Conservation (phyloP, 1,139 yeast genomes). For the Candida sp. region DNA sequence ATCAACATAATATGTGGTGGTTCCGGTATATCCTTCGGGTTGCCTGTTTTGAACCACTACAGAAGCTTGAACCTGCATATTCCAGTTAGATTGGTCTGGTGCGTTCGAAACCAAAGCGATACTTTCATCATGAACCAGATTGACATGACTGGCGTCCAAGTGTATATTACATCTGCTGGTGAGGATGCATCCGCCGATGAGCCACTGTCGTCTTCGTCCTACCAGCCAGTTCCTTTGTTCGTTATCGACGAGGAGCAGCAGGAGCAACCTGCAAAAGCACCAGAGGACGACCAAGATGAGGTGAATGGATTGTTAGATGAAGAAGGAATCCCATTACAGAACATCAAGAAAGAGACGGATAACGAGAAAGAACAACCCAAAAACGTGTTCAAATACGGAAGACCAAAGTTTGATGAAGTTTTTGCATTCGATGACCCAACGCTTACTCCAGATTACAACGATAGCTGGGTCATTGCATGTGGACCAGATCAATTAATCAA, state of each 20-base stretch:
- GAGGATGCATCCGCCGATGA: conserved; percentile 7
- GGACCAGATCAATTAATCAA: conserved; percentile 62
- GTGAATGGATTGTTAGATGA: conserved; percentile 22
- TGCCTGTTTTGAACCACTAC: conserved; percentile 57
- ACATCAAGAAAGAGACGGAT: conserved; percentile 10
- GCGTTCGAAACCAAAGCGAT: conserved; percentile 37
- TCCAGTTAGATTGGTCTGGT: conserved; percentile 51
- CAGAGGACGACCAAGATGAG: conserved; percentile 6
- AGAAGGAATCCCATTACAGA: neutral
- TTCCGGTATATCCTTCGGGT: conserved; percentile 79
- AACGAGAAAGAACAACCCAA: conserved; percentile 16
- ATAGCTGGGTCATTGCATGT: conserved; percentile 68
- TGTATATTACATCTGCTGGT: conserved; percentile 19
- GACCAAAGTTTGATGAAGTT: conserved; percentile 45
- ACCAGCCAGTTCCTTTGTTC: conserved; percentile 13
- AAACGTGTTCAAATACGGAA: conserved; percentile 21
- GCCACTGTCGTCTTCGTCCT: conserved; percentile 2
- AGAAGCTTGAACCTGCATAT: conserved; percentile 11
- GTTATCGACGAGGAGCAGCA: conserved; percentile 12
- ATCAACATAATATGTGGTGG: conserved; percentile 81
- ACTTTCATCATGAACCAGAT: conserved; percentile 21
- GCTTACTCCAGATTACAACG: conserved; percentile 28
- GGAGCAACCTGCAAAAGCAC: conserved; percentile 8
- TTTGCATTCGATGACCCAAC: conserved; percentile 26
- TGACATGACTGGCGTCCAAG: conserved; percentile 19